Evolutionary conservation across 2,329 filamentous ascomycete species (phyloP).

Genomic region (Geosmithia morbida): DNA sequence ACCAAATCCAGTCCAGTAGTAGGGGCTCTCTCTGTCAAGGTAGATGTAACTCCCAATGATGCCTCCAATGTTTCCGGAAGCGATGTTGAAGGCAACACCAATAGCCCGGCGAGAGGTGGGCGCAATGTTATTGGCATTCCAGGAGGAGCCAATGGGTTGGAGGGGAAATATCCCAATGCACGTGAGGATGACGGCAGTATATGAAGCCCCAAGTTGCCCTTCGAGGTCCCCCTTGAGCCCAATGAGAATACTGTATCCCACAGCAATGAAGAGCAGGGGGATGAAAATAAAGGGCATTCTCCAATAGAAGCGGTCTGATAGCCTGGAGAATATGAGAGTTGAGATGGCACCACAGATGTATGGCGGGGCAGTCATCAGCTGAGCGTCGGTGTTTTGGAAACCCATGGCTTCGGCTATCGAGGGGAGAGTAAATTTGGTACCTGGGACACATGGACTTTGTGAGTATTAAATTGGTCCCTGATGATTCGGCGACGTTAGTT

Average conservation of each 20-base stretch:
- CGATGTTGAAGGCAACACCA: constrained; percentile 51
- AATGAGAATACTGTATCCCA: constrained; percentile 48
- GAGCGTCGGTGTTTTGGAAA: constrained; percentile 40
- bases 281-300: constrained; percentile 39
- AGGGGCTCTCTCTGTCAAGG: constrained; percentile 6
- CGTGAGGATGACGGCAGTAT: constrained; percentile 56
- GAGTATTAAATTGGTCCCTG: background rate
- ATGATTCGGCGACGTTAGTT: background rate
- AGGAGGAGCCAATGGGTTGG: constrained; percentile 64
- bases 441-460: constrained; percentile 3
- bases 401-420: constrained; percentile 48
- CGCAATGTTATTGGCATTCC: constrained; percentile 63
- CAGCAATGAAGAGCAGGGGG: constrained; percentile 34
- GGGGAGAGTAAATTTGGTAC: constrained; percentile 45
- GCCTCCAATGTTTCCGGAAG: constrained; percentile 42
- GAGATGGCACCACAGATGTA: constrained; percentile 49
- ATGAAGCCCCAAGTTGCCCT: constrained; percentile 49
- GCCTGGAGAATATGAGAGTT: constrained; percentile 35
- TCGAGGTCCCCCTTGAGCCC: constrained; percentile 39
- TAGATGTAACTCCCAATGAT: constrained; percentile 9
- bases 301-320: constrained; percentile 38
- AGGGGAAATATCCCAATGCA: constrained; percentile 62
- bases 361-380: constrained; percentile 49
- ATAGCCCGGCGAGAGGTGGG: constrained; percentile 47
- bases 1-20: constrained; percentile 15